A percentile compares a stretch with the other conserved stretches of the same genome.
Evolutionary conservation across 768 basidiomycete species (phyloP).

Genomic region (Xanthoconium stramineum): DNA sequence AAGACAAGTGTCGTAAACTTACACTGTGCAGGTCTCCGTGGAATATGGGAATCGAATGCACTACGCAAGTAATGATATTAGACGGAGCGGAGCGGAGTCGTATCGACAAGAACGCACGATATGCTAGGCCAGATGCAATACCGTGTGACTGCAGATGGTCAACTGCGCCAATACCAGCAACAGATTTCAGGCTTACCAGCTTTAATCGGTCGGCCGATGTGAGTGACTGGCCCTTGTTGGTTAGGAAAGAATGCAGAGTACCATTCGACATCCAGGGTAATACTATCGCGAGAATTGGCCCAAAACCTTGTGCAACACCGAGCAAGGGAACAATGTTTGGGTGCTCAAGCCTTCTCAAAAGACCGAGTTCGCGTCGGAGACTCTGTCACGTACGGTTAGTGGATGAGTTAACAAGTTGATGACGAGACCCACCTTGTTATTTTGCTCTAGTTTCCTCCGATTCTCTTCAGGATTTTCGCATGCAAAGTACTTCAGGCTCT

Average conservation of each 20-base stretch:
- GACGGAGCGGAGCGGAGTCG: background rate
- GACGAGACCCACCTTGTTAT: background rate
- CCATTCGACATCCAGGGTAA: no score
- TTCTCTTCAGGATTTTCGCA: background rate
- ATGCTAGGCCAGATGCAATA: background rate
- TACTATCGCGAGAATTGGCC: no score
- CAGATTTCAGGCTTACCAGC: background rate
- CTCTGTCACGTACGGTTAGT: background rate
- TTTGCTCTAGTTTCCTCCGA: background rate
- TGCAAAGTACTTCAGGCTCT: background rate
- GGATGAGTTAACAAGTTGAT: no score
- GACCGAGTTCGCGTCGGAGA: background rate
- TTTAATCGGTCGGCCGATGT: background rate
- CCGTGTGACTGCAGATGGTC: background rate
- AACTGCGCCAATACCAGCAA: background rate
- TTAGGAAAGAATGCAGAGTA: no score
- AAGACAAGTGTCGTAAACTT: no score
- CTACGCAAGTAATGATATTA: background rate
- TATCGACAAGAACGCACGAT: background rate
- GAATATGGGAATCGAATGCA: no score
- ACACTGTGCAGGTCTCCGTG: no score
- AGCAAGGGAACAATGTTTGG: background rate
- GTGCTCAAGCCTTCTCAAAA: background rate
- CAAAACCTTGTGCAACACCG: background rate
- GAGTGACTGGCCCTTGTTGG: no score